Evolutionary conservation across 2,329 filamentous ascomycete genomes (phyloP), one percentile per base, ranked within the genome.

Genomic region (Meredithiella fracta): DNA sequence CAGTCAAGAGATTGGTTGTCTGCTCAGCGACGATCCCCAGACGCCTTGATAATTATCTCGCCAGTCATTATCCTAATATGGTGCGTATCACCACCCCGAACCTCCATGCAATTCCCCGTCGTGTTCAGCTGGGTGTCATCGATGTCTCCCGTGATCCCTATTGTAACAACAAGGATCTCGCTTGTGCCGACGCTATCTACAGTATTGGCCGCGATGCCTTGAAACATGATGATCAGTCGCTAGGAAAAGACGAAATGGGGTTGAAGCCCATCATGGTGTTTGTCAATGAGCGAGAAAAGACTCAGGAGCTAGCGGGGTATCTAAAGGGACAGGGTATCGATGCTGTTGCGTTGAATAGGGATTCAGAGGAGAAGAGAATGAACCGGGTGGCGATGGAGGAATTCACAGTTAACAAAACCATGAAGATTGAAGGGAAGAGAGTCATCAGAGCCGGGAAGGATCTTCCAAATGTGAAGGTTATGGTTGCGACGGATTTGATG

Each of bases 11-110:
- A 66, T 75, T 98, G 23, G 76, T 98, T 50, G 79, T 97, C 61
- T 98, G 92, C 73, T 97, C 91, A 2, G 92, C 92, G 53, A 98
- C 92, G 3, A 97, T 98, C 60, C 92, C 94, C 1, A 80, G 84
- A 61, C 86, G 86, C 62, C 78, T 98, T 17, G 92, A 98, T 71
- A 83, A 79, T 61, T 88, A 85, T 67, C 77, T 98, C n/a, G 79
- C 80, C 54, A 79, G 80, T 60, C 82, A 83, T 60, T 96, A 90
- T 67, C 91, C 92, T 0, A 76, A 86, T 62, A 88, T 94, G 70
- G 73, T 76, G 49, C 85, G 92, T 59, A 82, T 98, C 60, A 91
- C 91, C 1, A 98, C 92, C 0, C 92, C 92, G 0, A 96, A 97
- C 65, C 77, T 98, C 0, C 92, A 98, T 69, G 89, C 92, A 58